A percentile compares a stretch with the other conserved stretches of the same genome.
Conservation (phyloP, 495 filamentous ascomycete species). For the Thermothielavioides terrestris region DNA sequence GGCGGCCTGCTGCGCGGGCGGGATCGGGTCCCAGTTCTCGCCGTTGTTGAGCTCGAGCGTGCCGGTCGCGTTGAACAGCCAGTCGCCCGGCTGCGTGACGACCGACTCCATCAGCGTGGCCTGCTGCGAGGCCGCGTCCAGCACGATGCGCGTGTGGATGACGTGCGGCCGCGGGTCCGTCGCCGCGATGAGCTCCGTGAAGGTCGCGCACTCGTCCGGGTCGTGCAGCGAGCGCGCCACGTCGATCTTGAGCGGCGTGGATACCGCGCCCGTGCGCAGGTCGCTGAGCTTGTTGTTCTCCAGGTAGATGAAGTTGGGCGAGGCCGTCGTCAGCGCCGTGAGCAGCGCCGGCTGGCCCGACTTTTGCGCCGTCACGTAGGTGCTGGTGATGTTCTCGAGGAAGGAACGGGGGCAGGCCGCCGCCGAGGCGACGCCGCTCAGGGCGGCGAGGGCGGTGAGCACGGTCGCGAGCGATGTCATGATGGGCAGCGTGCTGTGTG, state of each 20-base stretch:
- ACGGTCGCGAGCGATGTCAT: slow-evolving; percentile 9
- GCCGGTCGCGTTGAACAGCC: slow-evolving; percentile 36
- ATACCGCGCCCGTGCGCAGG: slow-evolving; percentile 30
- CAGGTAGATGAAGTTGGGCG: slow-evolving; percentile 18
- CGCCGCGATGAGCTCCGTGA: slow-evolving; percentile 41
- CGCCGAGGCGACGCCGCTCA: slow-evolving; percentile 1
- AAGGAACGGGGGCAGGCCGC: slow-evolving; percentile 17
- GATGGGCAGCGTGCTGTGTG: background rate
- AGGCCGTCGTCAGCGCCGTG: background rate
- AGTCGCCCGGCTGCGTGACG: slow-evolving; percentile 30
- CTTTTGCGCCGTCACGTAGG: slow-evolving; percentile 16
- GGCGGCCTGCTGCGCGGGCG: slow-evolving; percentile 20
- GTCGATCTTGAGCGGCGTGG: slow-evolving; percentile 30
- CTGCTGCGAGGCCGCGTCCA: slow-evolving; percentile 17
- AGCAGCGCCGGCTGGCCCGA: slow-evolving; percentile 13
- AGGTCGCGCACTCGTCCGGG: slow-evolving; percentile 37
- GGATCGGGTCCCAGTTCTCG: slow-evolving; percentile 33
- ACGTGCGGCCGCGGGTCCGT: slow-evolving; percentile 27
- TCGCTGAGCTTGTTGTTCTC: slow-evolving; percentile 29
- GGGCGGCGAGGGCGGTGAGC: slow-evolving; percentile 1
- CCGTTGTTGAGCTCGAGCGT: slow-evolving; percentile 20
- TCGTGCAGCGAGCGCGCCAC: slow-evolving; percentile 38
- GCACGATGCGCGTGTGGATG: slow-evolving; percentile 30
- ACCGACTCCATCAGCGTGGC: slow-evolving; percentile 29
- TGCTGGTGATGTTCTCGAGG: slow-evolving; percentile 13